phyloP scores from a whole-genome alignment of 2,329 filamentous ascomycete species.

The Paracamarosporium sp. region DNA sequence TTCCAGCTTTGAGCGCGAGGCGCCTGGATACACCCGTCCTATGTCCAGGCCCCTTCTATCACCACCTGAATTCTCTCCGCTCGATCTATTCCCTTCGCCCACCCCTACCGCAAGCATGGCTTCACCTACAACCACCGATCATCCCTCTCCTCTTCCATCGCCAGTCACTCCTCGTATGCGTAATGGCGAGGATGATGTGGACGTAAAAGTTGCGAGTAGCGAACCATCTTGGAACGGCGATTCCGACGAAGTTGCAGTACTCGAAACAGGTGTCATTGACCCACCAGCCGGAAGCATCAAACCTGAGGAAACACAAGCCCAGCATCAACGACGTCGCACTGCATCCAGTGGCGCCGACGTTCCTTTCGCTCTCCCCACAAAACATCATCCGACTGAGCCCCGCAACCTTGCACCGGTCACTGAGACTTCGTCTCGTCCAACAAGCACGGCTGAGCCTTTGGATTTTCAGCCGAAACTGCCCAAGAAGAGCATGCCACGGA shows the following conservation, averaged over 20 bases:
- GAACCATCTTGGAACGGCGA: slow-evolving; percentile 39
- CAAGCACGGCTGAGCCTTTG: slow-evolving; percentile 28
- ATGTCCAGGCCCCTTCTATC: slow-evolving; percentile 27
- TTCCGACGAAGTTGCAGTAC: slow-evolving; percentile 32
- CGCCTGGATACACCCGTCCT: slow-evolving; percentile 16
- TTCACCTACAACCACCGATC: slow-evolving; percentile 39
- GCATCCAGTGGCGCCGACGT: slow-evolving; percentile 42
- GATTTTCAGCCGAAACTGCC: slow-evolving; percentile 15
- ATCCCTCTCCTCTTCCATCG: slow-evolving; percentile 41
- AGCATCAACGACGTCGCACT: slow-evolving; percentile 41
- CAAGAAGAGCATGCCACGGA: slow-evolving; percentile 23
- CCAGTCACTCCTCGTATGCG: slow-evolving; percentile 44
- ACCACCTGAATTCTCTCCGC: slow-evolving; percentile 36
- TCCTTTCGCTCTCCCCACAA: slow-evolving; percentile 23
- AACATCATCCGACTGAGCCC: slow-evolving; percentile 6
- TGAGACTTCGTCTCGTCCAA: slow-evolving; percentile 28
- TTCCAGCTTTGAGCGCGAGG: slow-evolving; percentile 21
- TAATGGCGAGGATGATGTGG: slow-evolving; percentile 32
- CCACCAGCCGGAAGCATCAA: slow-evolving; percentile 32
- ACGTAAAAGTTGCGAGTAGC: slow-evolving; percentile 46
- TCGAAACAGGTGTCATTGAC: slow-evolving; percentile 32
- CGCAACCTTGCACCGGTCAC: slow-evolving; percentile 29
- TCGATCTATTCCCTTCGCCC: slow-evolving; percentile 37
- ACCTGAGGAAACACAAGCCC: slow-evolving; percentile 21
- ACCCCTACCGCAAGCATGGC: slow-evolving; percentile 31